phyloP scores from a whole-genome alignment of 2,329 filamentous ascomycete species.

The Cladophialophora immunda region DNA sequence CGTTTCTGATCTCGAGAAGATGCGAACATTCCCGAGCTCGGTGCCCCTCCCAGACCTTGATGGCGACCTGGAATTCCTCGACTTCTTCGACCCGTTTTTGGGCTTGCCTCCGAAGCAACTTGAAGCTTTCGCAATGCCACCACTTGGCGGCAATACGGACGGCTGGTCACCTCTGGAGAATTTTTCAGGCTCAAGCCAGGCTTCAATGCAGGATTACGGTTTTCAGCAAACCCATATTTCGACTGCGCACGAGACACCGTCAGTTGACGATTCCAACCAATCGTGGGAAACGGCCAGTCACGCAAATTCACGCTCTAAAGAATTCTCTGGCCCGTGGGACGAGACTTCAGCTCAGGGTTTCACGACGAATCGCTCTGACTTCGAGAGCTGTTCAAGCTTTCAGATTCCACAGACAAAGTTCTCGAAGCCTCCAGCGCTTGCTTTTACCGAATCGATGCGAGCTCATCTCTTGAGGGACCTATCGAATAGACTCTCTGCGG shows the following conservation, averaged over 20 bases:
- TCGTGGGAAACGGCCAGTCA: conserved; percentile 13
- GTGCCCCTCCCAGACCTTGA: conserved; percentile 33
- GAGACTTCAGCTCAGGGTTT: background rate
- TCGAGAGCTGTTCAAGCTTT: conserved; percentile 1
- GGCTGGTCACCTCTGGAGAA: conserved; percentile 35
- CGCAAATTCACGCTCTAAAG: background rate
- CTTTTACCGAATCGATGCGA: conserved; percentile 35
- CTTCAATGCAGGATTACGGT: conserved; percentile 33
- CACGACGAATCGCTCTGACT: conserved; percentile 6
- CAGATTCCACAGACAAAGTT: conserved; percentile 14
- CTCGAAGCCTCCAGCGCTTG: conserved; percentile 20
- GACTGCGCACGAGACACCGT: conserved; percentile 10
- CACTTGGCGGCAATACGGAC: conserved; percentile 23
- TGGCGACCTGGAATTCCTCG: conserved; percentile 34
- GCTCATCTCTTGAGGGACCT: conserved; percentile 32
- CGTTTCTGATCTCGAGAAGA: conserved; percentile 32
- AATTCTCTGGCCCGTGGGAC: conserved; percentile 6
- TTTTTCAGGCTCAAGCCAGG: conserved; percentile 31
- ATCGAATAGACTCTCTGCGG: conserved; percentile 20
- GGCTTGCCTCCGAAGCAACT: conserved; percentile 32
- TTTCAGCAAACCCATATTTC: conserved; percentile 21
- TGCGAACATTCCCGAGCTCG: conserved; percentile 34
- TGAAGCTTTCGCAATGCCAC: conserved; percentile 27
- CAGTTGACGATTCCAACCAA: conserved; percentile 7
- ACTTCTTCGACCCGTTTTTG: conserved; percentile 36